Evolutionary conservation across 73 alveolate genomes (phyloP).

Genomic region (Tetrahymena malaccensis): DNA sequence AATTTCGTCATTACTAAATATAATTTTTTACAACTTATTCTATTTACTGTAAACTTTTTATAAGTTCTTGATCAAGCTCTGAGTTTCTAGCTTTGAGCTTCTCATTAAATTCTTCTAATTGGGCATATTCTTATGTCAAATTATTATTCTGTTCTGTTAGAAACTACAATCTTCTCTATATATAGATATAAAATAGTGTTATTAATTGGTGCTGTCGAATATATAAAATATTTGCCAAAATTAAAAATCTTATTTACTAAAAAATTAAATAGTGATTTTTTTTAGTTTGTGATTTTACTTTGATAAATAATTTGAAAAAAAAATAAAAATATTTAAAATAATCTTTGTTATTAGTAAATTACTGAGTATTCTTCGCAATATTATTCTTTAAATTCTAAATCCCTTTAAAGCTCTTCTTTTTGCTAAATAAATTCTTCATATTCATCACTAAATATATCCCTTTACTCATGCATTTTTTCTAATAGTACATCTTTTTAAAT

Average conservation of each 20-base stretch:
- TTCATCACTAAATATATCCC: neutral
- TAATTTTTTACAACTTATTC: neutral
- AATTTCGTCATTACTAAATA: neutral
- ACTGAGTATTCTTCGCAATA: neutral
- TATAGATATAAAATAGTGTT: neutral
- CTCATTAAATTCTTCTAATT: neutral
- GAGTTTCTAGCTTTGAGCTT: neutral
- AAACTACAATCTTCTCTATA: neutral
- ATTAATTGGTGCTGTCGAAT: neutral
- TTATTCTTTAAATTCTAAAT: neutral
- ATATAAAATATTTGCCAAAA: neutral
- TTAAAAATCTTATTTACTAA: neutral
- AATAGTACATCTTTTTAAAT: neutral
- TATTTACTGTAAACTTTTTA: neutral
- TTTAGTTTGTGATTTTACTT: neutral
- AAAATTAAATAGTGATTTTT: neutral
- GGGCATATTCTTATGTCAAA: neutral
- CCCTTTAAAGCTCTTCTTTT: neutral
- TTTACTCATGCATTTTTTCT: neutral
- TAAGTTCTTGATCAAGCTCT: neutral
- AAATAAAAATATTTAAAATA: neutral
- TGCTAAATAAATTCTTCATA: neutral
- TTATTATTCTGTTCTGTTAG: neutral
- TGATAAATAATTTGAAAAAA: neutral
- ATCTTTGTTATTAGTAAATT: neutral